These are phyloP conservation scores for Mycoemilia scoparia DNA, from an alignment of 192 early-diverging fungal species.

Conservation along the genomic window DNA sequence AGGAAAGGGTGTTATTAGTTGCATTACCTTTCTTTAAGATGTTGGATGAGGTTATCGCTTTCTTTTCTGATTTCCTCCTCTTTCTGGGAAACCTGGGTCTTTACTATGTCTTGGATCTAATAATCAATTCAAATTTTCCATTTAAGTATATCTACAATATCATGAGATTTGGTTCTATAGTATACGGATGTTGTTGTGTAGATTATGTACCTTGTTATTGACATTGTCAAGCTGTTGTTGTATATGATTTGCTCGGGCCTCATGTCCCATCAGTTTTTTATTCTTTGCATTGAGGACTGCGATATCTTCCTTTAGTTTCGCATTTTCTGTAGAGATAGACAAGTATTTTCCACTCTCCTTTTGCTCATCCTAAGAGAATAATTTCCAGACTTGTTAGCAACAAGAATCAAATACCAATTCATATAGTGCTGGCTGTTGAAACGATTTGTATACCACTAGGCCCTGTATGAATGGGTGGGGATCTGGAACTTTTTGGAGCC, in stretches of 20 bases:
- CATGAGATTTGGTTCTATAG: conserved; percentile 28
- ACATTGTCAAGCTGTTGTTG: neutral
- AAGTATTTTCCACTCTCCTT: neutral
- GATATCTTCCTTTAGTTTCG: conserved; percentile 18
- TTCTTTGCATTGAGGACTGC: conserved; percentile 34
- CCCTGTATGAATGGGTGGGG: conserved; percentile 52
- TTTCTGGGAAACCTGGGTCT: conserved; percentile 43
- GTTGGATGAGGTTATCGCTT: conserved; percentile 59
- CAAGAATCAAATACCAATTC: too few relatives aligned
- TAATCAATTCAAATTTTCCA: too few relatives aligned
- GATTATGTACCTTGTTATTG: conserved; percentile 20
- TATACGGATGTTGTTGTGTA: conserved; percentile 26
- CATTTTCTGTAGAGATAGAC: conserved; percentile 4
- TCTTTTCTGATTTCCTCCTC: conserved; percentile 54
- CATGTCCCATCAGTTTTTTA: conserved; percentile 30
- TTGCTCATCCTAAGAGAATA: too few relatives aligned
- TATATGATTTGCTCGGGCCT: conserved; percentile 7
- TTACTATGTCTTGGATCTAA: conserved; percentile 46
- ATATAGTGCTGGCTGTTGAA: too few relatives aligned
- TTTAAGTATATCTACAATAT: conserved; percentile 40
- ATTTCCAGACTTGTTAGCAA: too few relatives aligned
- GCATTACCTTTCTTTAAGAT: conserved; percentile 57
- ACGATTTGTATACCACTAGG: too few relatives aligned
- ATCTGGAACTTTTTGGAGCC: conserved; percentile 66
- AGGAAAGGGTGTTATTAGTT: neutral